Percentiles rank a stretch among this genome's conserved stretches.
These are phyloP conservation scores for Hirschfeldia incana DNA, from an alignment of 345 rosid genomes.

Conservation along the genomic window DNA sequence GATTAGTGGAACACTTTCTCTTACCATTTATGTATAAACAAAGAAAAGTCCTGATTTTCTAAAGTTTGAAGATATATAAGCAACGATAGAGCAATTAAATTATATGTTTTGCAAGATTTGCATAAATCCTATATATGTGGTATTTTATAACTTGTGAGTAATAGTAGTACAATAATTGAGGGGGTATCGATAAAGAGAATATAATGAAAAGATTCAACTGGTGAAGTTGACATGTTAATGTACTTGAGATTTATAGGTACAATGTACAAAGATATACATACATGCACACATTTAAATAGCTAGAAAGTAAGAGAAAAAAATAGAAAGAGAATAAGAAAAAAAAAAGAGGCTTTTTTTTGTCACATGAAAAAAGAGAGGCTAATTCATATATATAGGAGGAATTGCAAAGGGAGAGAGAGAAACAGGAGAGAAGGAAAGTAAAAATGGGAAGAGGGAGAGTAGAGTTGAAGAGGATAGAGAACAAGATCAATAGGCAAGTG, in stretches of 20 bases:
- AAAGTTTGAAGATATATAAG: not conserved
- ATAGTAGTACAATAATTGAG: slow-evolving; percentile 27
- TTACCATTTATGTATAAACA: slow-evolving; percentile 32
- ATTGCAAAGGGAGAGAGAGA: not conserved
- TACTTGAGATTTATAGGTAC: slow-evolving; percentile 25
- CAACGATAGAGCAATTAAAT: slow-evolving; percentile 20
- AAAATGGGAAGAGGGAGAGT: slow-evolving; percentile 97
- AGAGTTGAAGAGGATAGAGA: slow-evolving; percentile 98
- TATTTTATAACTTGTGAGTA: not conserved
- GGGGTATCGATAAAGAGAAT: slow-evolving; percentile 22
- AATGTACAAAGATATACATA: slow-evolving; percentile 25
- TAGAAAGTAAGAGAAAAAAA: not conserved
- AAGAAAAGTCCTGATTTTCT: not conserved
- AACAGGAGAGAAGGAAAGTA: slow-evolving; percentile 2
- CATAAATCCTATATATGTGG: slow-evolving; percentile 13
- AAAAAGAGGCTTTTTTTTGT: too few relatives aligned
- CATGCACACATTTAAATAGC: slow-evolving; percentile 10
- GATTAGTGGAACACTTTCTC: not conserved
- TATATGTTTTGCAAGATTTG: slow-evolving; percentile 15
- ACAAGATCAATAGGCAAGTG: slow-evolving; percentile 98
- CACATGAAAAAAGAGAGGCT: not conserved
- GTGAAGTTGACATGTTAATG: slow-evolving; percentile 37
- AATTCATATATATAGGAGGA: not conserved
- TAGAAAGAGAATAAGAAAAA: not conserved
- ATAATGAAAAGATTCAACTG: slow-evolving; percentile 10